Conservation (phyloP, 345 rosid species). For the Eucalyptus microcorys region DNA sequence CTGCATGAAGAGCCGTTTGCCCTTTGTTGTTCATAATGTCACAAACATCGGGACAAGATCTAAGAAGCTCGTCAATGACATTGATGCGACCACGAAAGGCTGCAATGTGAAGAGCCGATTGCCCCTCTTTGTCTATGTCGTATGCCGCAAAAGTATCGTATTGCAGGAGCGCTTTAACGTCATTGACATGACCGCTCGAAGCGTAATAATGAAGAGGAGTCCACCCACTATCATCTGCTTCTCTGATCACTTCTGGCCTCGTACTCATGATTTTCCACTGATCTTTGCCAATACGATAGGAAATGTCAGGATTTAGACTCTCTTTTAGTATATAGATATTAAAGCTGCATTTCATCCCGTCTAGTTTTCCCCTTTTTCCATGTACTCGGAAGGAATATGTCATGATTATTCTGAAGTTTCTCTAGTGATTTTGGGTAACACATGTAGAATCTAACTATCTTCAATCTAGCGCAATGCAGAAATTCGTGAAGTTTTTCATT, state of each 20-base stretch:
- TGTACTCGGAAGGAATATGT: neutral
- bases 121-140: neutral
- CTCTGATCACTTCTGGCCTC: neutral
- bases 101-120: neutral
- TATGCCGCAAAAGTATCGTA: neutral
- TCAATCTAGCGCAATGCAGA: neutral
- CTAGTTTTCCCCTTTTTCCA: neutral
- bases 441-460: neutral
- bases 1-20: neutral
- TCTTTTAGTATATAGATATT: neutral
- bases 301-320: neutral
- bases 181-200: fast-evolving
- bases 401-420: neutral
- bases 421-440: neutral
- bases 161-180: fast-evolving
- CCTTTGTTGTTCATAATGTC: neutral
- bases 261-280: fast-evolving
- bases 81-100: neutral
- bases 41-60: neutral
- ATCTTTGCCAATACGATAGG: neutral
- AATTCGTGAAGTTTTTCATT: fast-evolving
- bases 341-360: neutral
- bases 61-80: neutral
- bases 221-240: neutral
- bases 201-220: neutral